These are phyloP conservation scores for Diaporthe ampelina DNA, from an alignment of 2,329 filamentous ascomycete genomes.

Conservation along the genomic window DNA sequence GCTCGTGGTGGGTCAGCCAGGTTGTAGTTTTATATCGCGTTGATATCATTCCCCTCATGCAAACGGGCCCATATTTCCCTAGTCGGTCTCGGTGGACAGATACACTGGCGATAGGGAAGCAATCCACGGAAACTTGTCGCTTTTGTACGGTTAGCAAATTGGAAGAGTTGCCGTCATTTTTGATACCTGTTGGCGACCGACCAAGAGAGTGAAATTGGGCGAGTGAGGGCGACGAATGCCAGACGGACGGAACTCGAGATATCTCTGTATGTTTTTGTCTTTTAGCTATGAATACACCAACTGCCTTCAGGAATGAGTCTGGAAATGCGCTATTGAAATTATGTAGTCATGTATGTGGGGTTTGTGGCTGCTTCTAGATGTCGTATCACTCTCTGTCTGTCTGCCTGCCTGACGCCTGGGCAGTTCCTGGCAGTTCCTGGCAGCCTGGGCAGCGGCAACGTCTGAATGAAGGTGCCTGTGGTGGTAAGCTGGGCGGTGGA, in stretches of 20 bases:
- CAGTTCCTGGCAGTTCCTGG: not conserved
- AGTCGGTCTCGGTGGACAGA: not conserved
- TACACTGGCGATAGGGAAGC: slow-evolving; percentile 24
- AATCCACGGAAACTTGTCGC: not conserved
- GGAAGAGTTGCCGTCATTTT: slow-evolving; percentile 9
- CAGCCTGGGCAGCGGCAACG: slow-evolving; percentile 1
- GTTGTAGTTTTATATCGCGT: not conserved
- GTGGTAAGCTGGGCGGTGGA: not conserved
- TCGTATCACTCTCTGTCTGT: not conserved
- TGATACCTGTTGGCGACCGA: slow-evolving; percentile 2
- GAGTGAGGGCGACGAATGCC: not conserved
- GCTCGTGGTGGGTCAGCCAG: not conserved
- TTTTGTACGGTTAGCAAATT: slow-evolving; percentile 4
- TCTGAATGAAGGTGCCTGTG: not conserved
- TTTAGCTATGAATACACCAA: slow-evolving; percentile 37
- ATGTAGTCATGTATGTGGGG: not conserved
- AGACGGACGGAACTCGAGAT: slow-evolving; percentile 17
- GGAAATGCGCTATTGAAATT: not conserved
- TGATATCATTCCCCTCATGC: slow-evolving; percentile 23
- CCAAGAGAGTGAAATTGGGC: slow-evolving; percentile 11
- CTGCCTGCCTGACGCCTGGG: not conserved
- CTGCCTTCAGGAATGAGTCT: slow-evolving; percentile 19
- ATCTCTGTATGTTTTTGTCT: slow-evolving; percentile 17
- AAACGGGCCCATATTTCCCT: slow-evolving; percentile 1
- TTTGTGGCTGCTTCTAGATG: not conserved